Percentiles rank a stretch among this genome's conserved stretches.
Conservation (phyloP, 257 asterid genomes). For the Primulina huaijiensis region DNA sequence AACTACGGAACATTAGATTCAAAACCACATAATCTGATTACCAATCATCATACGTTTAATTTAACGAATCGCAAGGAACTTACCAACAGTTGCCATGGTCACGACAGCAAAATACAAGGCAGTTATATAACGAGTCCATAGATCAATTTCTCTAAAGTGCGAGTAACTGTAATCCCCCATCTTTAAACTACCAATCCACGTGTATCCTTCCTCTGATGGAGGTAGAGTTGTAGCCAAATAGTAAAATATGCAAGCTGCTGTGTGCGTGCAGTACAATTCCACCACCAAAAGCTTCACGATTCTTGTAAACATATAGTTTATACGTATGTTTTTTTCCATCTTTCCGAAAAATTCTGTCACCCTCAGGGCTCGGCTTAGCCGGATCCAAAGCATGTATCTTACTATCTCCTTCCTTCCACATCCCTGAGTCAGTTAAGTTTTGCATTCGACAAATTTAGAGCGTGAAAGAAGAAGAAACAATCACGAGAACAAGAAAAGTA, state of each 20-base stretch:
- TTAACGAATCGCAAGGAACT: slow-evolving; percentile 16
- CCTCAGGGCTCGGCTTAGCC: slow-evolving; percentile 61
- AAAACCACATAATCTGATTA: neutral
- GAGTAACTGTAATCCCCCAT: slow-evolving; percentile 58
- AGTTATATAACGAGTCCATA: slow-evolving; percentile 73
- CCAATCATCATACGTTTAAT: neutral
- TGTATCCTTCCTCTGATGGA: slow-evolving; percentile 57
- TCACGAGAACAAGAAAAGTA: neutral
- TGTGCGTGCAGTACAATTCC: slow-evolving; percentile 70
- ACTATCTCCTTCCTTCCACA: slow-evolving; percentile 50
- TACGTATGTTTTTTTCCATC: slow-evolving; percentile 65
- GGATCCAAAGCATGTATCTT: slow-evolving; percentile 67
- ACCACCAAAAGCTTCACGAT: slow-evolving; percentile 67
- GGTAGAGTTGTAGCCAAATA: slow-evolving; percentile 76
- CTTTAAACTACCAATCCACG: slow-evolving; percentile 74
- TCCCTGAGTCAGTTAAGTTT: slow-evolving; percentile 31
- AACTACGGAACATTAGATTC: no score
- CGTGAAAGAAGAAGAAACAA: neutral
- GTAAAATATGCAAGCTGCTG: slow-evolving; percentile 78
- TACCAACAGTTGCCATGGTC: slow-evolving; percentile 86
- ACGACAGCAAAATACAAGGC: slow-evolving; percentile 63
- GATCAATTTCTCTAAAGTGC: slow-evolving; percentile 60
- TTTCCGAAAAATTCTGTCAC: slow-evolving; percentile 55
- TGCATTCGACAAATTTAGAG: neutral
- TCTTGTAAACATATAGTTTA: slow-evolving; percentile 63